These are phyloP conservation scores for Schizophyllum commune DNA, from an alignment of 1,284 basidiomycete genomes.

Conservation along the genomic window DNA sequence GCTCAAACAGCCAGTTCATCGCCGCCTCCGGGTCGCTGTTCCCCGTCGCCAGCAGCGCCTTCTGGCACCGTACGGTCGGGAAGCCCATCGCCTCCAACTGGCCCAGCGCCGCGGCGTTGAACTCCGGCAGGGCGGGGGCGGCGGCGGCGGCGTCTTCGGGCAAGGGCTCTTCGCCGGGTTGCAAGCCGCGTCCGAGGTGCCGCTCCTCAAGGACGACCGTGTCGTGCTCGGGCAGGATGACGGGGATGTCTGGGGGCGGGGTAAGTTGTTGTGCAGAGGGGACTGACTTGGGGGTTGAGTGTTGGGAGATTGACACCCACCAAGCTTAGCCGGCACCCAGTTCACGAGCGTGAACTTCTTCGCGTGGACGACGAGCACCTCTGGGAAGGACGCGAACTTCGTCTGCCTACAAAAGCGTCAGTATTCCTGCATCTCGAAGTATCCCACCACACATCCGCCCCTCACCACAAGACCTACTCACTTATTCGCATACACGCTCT, in stretches of 20 bases:
- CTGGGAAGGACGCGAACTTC: conserved; percentile 82
- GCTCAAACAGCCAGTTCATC: conserved; percentile 93
- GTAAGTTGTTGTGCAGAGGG: conserved; percentile 1
- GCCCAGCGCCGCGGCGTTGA: conserved; percentile 67
- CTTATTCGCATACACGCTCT: conserved; percentile 36
- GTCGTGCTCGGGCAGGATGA: conserved; percentile 64
- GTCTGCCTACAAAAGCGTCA: conserved; percentile 41
- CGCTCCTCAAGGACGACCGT: conserved; percentile 52
- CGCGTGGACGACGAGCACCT: conserved; percentile 84
- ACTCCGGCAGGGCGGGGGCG: conserved; percentile 44
- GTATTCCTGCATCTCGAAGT: not conserved
- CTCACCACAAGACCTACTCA: conserved; percentile 15
- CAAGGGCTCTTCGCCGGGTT: conserved; percentile 67
- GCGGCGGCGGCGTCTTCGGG: conserved; percentile 39
- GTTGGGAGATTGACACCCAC: conserved; percentile 32
- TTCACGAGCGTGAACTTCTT: conserved; percentile 95
- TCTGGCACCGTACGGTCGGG: conserved; percentile 74
- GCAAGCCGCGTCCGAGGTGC: conserved; percentile 71
- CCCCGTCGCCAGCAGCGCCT: conserved; percentile 85
- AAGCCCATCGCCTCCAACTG: conserved; percentile 88
- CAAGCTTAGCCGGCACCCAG: conserved; percentile 95
- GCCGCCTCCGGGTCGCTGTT: conserved; percentile 68
- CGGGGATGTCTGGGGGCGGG: conserved; percentile 65
- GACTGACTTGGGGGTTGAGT: not conserved
- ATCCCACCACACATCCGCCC: not conserved